Conservation (phyloP, 1,139 yeast species). For the Ogataea hybrid region DNA sequence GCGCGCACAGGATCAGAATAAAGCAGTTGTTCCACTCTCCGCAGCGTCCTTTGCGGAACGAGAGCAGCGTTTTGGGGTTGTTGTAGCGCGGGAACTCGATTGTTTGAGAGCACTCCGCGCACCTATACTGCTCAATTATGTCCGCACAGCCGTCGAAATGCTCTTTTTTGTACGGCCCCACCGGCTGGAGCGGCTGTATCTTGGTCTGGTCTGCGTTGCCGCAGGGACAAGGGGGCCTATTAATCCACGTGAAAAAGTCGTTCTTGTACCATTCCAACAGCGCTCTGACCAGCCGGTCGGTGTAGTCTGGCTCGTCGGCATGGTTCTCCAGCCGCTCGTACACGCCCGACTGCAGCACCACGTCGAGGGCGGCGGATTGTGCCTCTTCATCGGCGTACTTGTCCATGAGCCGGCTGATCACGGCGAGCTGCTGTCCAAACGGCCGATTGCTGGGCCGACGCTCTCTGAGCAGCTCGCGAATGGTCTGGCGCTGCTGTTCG, state of each 20-base stretch:
- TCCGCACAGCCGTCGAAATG: slow-evolving; percentile 43
- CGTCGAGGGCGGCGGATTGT: slow-evolving; percentile 36
- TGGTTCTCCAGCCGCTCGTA: slow-evolving; percentile 35
- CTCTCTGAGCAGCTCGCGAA: slow-evolving; percentile 1
- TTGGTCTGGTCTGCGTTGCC: slow-evolving; percentile 38
- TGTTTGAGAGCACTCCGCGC: slow-evolving; percentile 45
- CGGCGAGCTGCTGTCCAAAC: slow-evolving; percentile 19
- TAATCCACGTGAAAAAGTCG: slow-evolving; percentile 82
- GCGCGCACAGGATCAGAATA: slow-evolving; percentile 62
- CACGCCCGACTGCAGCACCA: slow-evolving; percentile 39
- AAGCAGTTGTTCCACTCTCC: slow-evolving; percentile 97
- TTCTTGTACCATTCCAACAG: slow-evolving; percentile 74
- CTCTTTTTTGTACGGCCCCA: slow-evolving; percentile 43
- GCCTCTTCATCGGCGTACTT: slow-evolving; percentile 22
- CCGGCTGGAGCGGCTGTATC: slow-evolving; percentile 36
- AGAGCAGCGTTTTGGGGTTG: slow-evolving; percentile 58
- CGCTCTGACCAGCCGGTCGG: slow-evolving; percentile 70
- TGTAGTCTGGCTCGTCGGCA: slow-evolving; percentile 41
- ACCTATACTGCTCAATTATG: slow-evolving; percentile 60
- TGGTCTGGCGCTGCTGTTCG: slow-evolving; percentile 5
- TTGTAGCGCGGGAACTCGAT: slow-evolving; percentile 77
- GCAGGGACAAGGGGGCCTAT: slow-evolving; percentile 68
- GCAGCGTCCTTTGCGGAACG: slow-evolving; percentile 74
- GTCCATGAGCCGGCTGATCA: slow-evolving; percentile 21
- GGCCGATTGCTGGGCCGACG: slow-evolving; percentile 1